A percentile compares a stretch with the other conserved stretches of the same genome.
These are phyloP conservation scores for Neltuma alba DNA, from an alignment of 306 rosid species.

Conservation along the genomic window DNA sequence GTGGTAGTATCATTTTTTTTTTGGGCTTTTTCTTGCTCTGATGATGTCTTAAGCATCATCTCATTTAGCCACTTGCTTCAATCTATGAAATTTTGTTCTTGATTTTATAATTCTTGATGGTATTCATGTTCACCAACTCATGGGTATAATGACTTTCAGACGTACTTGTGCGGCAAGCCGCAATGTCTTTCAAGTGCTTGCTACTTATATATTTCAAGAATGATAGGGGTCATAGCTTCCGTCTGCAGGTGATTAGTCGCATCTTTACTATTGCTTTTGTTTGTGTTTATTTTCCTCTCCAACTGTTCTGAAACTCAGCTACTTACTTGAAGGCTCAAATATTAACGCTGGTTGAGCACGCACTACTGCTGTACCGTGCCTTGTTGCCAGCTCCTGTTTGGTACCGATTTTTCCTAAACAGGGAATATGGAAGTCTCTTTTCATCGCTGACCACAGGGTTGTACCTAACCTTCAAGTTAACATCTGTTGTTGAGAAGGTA, in stretches of 20 bases:
- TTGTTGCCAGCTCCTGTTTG: slow-evolving; percentile 88
- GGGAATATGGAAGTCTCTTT: slow-evolving; percentile 83
- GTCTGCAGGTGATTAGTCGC: slow-evolving; percentile 62
- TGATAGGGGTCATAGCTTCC: slow-evolving; percentile 80
- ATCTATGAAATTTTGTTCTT: slow-evolving; percentile 3
- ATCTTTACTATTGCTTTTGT: slow-evolving; percentile 35
- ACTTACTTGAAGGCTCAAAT: slow-evolving; percentile 72
- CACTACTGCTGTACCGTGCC: slow-evolving; percentile 76
- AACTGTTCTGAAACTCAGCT: slow-evolving; percentile 42
- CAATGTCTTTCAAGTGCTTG: slow-evolving; percentile 88
- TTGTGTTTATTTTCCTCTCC: slow-evolving; percentile 6
- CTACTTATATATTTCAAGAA: slow-evolving; percentile 79
- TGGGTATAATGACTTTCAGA: slow-evolving; percentile 56
- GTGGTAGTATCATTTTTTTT: background rate
- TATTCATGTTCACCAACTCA: slow-evolving; percentile 14
- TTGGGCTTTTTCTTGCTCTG: background rate
- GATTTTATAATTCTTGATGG: slow-evolving; percentile 20
- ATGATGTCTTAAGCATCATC: background rate
- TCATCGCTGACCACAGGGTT: slow-evolving; percentile 87
- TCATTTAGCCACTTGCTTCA: slow-evolving; percentile 1
- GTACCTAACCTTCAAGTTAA: slow-evolving; percentile 89
- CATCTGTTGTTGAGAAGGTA: slow-evolving; percentile 84
- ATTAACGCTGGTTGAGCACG: slow-evolving; percentile 76
- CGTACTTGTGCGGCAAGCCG: slow-evolving; percentile 74
- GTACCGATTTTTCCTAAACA: slow-evolving; percentile 88